These are phyloP conservation scores for Colletotrichum melonis DNA, from an alignment of 2,329 filamentous ascomycete species.

Conservation along the genomic window DNA sequence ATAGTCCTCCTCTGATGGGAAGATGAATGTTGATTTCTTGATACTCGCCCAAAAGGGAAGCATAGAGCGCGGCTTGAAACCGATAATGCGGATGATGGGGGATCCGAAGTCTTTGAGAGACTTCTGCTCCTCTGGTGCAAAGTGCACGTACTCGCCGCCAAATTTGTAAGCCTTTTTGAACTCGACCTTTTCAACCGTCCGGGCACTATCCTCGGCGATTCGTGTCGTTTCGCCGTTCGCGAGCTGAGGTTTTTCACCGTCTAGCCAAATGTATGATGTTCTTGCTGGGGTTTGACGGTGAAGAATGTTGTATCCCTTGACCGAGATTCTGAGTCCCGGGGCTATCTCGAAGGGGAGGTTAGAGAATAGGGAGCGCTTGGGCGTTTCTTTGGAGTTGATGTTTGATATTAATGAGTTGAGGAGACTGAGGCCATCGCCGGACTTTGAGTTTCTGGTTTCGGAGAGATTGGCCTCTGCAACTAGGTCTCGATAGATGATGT, in stretches of 20 bases:
- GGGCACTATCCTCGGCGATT: constrained; percentile 81
- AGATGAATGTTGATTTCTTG: constrained; percentile 91
- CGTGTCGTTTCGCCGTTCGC: constrained; percentile 79
- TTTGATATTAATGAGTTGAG: constrained; percentile 85
- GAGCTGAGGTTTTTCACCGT: constrained; percentile 87
- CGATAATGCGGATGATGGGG: constrained; percentile 87
- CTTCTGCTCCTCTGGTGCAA: constrained; percentile 85
- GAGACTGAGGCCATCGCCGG: constrained; percentile 80
- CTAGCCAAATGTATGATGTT: constrained; percentile 88
- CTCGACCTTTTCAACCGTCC: constrained; percentile 82
- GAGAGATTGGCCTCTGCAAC: constrained; percentile 71
- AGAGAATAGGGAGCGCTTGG: constrained; percentile 87
- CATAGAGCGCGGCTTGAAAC: constrained; percentile 85
- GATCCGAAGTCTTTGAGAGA: constrained; percentile 83
- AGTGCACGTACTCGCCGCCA: constrained; percentile 88
- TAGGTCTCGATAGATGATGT: constrained; percentile 89
- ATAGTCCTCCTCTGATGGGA: constrained; percentile 90
- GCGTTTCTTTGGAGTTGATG: constrained; percentile 89
- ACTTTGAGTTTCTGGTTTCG: constrained; percentile 71
- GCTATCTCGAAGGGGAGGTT: constrained; percentile 90
- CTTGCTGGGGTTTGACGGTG: constrained; percentile 85
- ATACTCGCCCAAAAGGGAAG: constrained; percentile 87
- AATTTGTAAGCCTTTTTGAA: constrained; percentile 96
- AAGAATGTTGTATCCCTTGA: constrained; percentile 92
- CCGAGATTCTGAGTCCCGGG: constrained; percentile 84